Base-by-base conservation (phyloP, 2,329 filamentous ascomycete species). In the Blastomyces silverae region DNA sequence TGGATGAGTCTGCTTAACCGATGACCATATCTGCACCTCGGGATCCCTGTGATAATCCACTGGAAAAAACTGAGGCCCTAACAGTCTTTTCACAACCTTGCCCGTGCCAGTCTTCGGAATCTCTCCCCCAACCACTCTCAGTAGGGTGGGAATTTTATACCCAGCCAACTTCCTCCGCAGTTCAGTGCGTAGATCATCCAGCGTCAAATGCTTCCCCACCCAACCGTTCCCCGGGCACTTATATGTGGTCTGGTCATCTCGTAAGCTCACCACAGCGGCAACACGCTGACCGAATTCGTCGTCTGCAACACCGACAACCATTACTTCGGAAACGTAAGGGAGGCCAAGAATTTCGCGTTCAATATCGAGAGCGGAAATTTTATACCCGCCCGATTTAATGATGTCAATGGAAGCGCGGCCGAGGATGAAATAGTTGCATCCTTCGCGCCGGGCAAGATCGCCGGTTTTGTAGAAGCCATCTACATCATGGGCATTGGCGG, bases 21-120 rank as follows among this genome's bases (percentile, higher is more conserved):
- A 31, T 8, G 39, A 37, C 71, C 71, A 73, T 1, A 71, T 65
- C 64, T 73, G 72, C 34, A 73, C 71, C 34, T 67, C 68, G 34
- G 63, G 64, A 64, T 71, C 64, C 28, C 65, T 65, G 4, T 56
- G 34, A 64, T 73, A 73, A 59, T 70, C 65, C 13, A n/a, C 44
- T 2, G 74, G 71, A 62, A 79, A 80, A 67, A 74, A 78, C 42
- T 68, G 66, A 11, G 76, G 76, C 0, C 78, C 75, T n/a, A 79
- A 68, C 2, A 75, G 69, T 70, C 81, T 82, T 73, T 83, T 83
- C 64, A 79, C 75, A n/a, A 83, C 79, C 70, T 83, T 83, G 0
- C 80, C 80, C 0, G 79, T 82, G 0, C 71, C 76, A 28, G 76
- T 79, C 69, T 83, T 83, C 2, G 80, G 80, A 48, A 83, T 69